Percentiles rank a stretch among this genome's conserved stretches.
Conservation (phyloP, 305 asterid genomes). For the Fraxinus angustifolia region DNA sequence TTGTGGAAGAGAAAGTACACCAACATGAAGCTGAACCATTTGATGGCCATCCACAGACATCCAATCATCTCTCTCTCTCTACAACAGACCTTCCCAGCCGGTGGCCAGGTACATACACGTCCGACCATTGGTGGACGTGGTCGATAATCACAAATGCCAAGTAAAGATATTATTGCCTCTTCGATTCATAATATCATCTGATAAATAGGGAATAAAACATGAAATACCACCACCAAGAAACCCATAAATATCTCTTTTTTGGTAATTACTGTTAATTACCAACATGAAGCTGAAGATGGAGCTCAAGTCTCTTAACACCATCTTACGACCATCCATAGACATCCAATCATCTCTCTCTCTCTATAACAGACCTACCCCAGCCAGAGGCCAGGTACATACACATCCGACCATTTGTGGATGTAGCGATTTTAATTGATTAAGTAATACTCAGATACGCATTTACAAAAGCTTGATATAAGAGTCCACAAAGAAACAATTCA, state of each 20-base stretch:
- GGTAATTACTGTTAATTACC: background rate
- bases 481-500: background rate
- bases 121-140: background rate
- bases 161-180: background rate
- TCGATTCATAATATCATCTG: background rate
- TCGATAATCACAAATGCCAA: background rate
- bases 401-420: background rate
- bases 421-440: background rate
- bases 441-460: background rate
- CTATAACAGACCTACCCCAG: background rate
- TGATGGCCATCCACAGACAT: background rate
- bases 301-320: background rate
- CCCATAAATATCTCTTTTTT: background rate
- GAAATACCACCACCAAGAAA: background rate
- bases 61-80: background rate
- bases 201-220: background rate
- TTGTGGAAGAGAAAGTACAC: background rate
- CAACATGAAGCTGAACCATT: background rate
- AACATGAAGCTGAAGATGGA: background rate
- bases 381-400: background rate
- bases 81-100: background rate
- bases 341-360: background rate
- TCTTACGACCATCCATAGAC: background rate
- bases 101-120: background rate
- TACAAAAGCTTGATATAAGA: background rate